Percentiles rank a stretch among this genome's conserved stretches.
These are phyloP conservation scores for Mallotus repandus DNA, from an alignment of 441 rosid species.

Conservation along the genomic window DNA sequence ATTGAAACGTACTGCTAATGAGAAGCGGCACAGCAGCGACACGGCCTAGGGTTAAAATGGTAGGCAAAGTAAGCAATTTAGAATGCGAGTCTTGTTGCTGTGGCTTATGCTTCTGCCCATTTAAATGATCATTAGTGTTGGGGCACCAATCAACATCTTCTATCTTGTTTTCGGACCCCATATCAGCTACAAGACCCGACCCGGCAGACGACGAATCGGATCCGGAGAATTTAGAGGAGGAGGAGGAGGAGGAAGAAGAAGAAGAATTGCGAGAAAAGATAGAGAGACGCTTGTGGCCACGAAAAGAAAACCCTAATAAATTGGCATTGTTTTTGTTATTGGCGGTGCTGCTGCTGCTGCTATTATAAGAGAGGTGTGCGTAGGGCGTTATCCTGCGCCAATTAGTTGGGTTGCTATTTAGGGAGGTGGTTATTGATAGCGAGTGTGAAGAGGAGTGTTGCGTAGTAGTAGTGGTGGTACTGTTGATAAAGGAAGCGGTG, in stretches of 20 bases:
- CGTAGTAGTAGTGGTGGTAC: slow-evolving; percentile 11
- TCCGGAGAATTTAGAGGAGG: slow-evolving; percentile 25
- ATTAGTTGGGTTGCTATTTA: slow-evolving; percentile 21
- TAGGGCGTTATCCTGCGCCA: slow-evolving; percentile 48
- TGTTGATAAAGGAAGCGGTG: neutral
- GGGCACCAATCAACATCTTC: slow-evolving; percentile 18
- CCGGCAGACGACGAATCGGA: slow-evolving; percentile 32
- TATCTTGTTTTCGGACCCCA: slow-evolving; percentile 47
- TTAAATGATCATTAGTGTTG: slow-evolving; percentile 7
- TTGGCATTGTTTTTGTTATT: slow-evolving; percentile 15
- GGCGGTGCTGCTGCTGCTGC: neutral
- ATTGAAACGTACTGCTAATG: slow-evolving; percentile 51
- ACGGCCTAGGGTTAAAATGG: slow-evolving; percentile 88
- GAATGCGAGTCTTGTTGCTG: slow-evolving; percentile 32
- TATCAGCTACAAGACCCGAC: slow-evolving; percentile 41
- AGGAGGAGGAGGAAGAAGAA: slow-evolving; percentile 17
- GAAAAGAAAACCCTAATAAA: slow-evolving; percentile 36
- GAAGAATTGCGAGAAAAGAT: slow-evolving; percentile 15
- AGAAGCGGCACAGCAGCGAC: slow-evolving; percentile 90
- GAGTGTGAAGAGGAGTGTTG: slow-evolving; percentile 3
- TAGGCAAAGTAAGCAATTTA: slow-evolving; percentile 81
- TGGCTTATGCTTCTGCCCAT: slow-evolving; percentile 24
- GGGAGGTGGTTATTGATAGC: slow-evolving; percentile 10
- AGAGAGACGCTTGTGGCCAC: slow-evolving; percentile 26
- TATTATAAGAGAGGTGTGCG: slow-evolving; percentile 31